Conservation (phyloP, 805 yeast species). For the Teunomyces atbi region DNA sequence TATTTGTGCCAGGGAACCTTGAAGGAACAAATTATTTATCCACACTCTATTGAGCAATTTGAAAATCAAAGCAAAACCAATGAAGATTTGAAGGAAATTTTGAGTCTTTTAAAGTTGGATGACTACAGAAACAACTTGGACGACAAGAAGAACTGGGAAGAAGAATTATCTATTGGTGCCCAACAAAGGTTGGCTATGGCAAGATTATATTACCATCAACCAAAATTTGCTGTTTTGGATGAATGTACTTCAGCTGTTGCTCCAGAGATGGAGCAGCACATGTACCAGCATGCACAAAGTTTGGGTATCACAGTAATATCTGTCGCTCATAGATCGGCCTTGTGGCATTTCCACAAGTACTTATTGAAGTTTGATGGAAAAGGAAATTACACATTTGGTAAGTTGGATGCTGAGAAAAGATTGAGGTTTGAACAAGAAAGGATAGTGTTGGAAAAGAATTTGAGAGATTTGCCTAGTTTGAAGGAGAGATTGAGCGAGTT, state of each 20-base stretch:
- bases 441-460: conserved; percentile 60
- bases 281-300: conserved; percentile 79
- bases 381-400: conserved; percentile 61
- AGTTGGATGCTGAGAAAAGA: conserved; percentile 71
- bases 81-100: conserved; percentile 49
- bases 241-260: conserved; percentile 96
- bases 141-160: conserved; percentile 83
- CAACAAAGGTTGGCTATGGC: conserved; percentile 95
- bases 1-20: conserved; percentile 78
- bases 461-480: conserved; percentile 70
- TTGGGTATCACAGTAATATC: conserved; percentile 80
- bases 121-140: conserved; percentile 41
- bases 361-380: conserved; percentile 84
- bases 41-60: conserved; percentile 65
- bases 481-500: conserved; percentile 66
- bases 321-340: conserved; percentile 87
- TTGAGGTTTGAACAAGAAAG: conserved; percentile 77
- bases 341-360: conserved; percentile 88
- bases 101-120: conserved; percentile 57
- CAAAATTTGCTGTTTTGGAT: conserved; percentile 91
- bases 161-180: conserved; percentile 84
- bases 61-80: conserved; percentile 44
- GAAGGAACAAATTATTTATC: conserved; percentile 87
- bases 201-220: conserved; percentile 83
- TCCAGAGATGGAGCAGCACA: conserved; percentile 83